phyloP scores from a whole-genome alignment of 2,329 filamentous ascomycete species.

The Sarocladium oryzae region DNA sequence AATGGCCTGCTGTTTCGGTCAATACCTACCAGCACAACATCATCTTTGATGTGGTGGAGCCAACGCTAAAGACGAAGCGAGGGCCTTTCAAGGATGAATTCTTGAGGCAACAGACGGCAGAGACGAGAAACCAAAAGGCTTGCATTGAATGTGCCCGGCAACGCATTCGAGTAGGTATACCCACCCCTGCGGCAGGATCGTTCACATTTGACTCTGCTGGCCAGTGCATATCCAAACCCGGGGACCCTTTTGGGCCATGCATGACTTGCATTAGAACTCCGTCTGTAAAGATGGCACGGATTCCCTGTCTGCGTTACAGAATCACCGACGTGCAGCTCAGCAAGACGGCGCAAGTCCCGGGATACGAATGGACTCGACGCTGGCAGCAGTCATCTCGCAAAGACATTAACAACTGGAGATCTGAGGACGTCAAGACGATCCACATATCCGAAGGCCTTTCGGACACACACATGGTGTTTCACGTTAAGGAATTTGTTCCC shows the following conservation, averaged over 20 bases:
- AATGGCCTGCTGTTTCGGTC: not conserved
- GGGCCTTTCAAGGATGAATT: conserved; percentile 49
- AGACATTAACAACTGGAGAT: conserved; percentile 51
- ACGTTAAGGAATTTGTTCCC: conserved; percentile 48
- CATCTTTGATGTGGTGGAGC: conserved; percentile 22
- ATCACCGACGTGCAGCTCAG: conserved; percentile 52
- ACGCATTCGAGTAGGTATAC: conserved; percentile 47
- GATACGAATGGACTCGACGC: conserved; percentile 51
- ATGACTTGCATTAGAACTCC: conserved; percentile 46
- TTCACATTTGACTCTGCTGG: not conserved
- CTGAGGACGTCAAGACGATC: conserved; percentile 42
- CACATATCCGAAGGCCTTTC: conserved; percentile 49
- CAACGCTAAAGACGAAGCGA: conserved; percentile 27
- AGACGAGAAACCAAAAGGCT: conserved; percentile 50
- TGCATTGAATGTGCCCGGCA: conserved; percentile 58
- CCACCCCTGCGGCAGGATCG: not conserved
- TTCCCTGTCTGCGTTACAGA: conserved; percentile 55
- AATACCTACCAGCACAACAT: not conserved
- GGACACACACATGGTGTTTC: conserved; percentile 37
- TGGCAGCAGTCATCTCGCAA: conserved; percentile 41
- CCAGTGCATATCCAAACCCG: conserved; percentile 47
- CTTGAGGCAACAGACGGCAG: conserved; percentile 47
- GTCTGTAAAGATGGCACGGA: conserved; percentile 42
- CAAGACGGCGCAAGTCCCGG: conserved; percentile 52
- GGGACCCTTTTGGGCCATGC: conserved; percentile 42